A percentile compares a stretch with the other conserved stretches of the same genome.
Evolutionary conservation across 768 basidiomycete species (phyloP).

Genomic region (Rhodotorula toruloides): DNA sequence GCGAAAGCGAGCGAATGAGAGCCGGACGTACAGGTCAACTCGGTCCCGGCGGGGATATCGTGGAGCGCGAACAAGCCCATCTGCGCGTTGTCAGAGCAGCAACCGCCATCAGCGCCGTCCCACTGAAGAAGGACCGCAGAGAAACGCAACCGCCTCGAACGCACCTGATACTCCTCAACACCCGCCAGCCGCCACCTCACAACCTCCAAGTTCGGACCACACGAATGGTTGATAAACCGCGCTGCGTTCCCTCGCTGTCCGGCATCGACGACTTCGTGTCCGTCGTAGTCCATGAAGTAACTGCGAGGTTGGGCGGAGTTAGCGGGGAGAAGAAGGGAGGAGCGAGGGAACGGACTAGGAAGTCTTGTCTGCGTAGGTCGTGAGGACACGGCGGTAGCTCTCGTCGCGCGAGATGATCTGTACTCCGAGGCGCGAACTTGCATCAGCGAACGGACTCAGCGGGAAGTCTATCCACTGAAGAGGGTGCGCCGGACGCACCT

Average conservation of each 20-base stretch:
- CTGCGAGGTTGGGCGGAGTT: neutral
- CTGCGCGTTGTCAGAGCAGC: neutral
- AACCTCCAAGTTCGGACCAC: constrained; percentile 34
- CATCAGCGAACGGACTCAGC: too few relatives aligned
- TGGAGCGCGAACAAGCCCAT: constrained; percentile 32
- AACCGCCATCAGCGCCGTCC: neutral
- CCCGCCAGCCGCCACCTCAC: constrained; percentile 26
- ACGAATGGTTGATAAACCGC: constrained; percentile 38
- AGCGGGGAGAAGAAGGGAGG: neutral
- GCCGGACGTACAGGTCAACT: constrained; percentile 24
- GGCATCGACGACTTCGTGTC: constrained; percentile 35
- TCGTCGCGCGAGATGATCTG: constrained; percentile 38
- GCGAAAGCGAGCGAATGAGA: neutral
- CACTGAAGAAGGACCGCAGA: neutral
- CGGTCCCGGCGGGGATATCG: constrained; percentile 29
- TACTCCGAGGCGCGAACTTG: neutral
- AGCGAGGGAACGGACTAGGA: constrained; percentile 7
- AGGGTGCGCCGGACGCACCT: constrained; percentile 6
- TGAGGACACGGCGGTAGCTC: constrained; percentile 29
- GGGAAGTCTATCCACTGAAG: too few relatives aligned
- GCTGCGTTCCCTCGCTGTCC: constrained; percentile 27
- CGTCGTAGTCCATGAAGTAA: constrained; percentile 38
- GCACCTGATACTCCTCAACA: constrained; percentile 35
- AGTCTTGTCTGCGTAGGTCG: constrained; percentile 16
- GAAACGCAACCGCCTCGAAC: neutral